Conservation (phyloP, 2,329 filamentous ascomycete genomes). For the Botryotinia convoluta region DNA sequence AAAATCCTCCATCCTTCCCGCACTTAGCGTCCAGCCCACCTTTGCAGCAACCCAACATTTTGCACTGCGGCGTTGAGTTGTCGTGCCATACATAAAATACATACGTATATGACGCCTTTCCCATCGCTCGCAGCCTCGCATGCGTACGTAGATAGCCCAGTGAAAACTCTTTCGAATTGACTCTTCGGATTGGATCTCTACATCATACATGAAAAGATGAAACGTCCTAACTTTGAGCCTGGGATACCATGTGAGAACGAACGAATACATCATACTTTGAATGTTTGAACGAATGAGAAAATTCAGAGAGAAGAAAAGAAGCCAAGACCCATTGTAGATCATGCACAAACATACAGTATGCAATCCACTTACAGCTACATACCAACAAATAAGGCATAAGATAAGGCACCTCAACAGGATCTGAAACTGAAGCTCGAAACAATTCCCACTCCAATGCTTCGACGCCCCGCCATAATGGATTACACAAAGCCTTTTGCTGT, state of each 20-base stretch:
- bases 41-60: background rate
- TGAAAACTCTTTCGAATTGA: conserved; percentile 9
- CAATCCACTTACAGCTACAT: background rate
- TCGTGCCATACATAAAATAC: conserved; percentile 8
- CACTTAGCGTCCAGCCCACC: background rate
- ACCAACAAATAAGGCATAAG: background rate
- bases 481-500: conserved; percentile 1
- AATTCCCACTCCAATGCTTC: background rate
- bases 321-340: background rate
- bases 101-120: conserved; percentile 5
- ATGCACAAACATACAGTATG: background rate
- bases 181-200: conserved; percentile 4
- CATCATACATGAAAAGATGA: conserved; percentile 14
- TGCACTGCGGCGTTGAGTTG: conserved; percentile 13
- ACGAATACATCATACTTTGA: background rate
- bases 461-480: conserved; percentile 7
- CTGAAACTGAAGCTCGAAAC: conserved; percentile 12
- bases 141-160: background rate
- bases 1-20: background rate
- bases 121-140: conserved; percentile 5
- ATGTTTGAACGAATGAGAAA: conserved; percentile 6
- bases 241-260: background rate
- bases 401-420: conserved; percentile 2
- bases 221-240: background rate
- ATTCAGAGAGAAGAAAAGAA: background rate